phyloP scores from a whole-genome alignment of 345 rosid species.

The Salix brachista region DNA sequence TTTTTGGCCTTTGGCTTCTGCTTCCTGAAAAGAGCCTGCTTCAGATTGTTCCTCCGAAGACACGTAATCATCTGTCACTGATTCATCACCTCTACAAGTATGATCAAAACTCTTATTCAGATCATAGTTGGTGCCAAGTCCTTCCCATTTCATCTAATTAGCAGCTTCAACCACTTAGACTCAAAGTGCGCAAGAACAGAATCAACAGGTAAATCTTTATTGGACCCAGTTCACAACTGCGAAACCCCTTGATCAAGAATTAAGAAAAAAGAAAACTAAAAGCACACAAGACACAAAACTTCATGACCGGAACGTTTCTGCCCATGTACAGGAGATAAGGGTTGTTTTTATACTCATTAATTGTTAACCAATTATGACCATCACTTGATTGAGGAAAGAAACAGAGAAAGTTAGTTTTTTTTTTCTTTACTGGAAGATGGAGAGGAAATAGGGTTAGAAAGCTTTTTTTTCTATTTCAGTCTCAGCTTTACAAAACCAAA shows the following conservation, averaged over 20 bases:
- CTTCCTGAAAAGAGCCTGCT: constrained; percentile 11
- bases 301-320: not conserved
- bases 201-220: not conserved
- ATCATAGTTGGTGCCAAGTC: constrained; percentile 25
- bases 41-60: constrained; percentile 23
- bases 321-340: not conserved
- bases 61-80: constrained; percentile 14
- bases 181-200: not conserved
- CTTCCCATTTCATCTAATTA: constrained; percentile 43
- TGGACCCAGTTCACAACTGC: not conserved
- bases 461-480: no score
- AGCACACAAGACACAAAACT: not conserved
- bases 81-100: constrained; percentile 13
- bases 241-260: constrained; percentile 4
- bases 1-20: constrained; percentile 23
- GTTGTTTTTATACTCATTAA: not conserved
- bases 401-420: no score
- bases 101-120: constrained; percentile 11
- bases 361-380: not conserved
- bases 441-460: no score
- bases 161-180: constrained; percentile 4
- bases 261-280: not conserved
- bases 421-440: not conserved
- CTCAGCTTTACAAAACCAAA: no score
- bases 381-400: not conserved